Conservation (phyloP, 2,329 filamentous ascomycete species). For the Monosporascus cannonballus region DNA sequence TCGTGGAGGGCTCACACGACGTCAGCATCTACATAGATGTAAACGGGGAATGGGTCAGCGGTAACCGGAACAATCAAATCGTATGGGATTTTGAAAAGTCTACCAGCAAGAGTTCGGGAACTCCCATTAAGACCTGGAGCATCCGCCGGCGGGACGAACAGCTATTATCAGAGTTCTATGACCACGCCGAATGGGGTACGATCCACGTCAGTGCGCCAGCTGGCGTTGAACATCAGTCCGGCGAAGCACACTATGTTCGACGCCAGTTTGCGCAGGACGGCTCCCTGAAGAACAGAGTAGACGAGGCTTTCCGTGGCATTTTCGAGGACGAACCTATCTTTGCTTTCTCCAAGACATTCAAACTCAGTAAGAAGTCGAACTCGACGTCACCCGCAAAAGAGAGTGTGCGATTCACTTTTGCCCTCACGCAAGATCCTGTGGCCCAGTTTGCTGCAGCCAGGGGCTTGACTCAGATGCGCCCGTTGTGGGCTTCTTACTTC, state of each 20-base stretch:
- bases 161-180: conserved; percentile 66
- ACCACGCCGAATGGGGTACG: conserved; percentile 79
- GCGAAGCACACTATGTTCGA: conserved; percentile 59
- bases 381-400: conserved; percentile 29
- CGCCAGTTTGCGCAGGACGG: conserved; percentile 64
- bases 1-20: conserved; percentile 60
- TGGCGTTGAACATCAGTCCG: conserved; percentile 63
- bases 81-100: conserved; percentile 58
- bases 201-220: conserved; percentile 69
- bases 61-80: conserved; percentile 62
- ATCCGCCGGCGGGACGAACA: conserved; percentile 55
- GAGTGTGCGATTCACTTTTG: conserved; percentile 67
- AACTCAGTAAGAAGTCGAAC: conserved; percentile 32
- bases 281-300: conserved; percentile 58
- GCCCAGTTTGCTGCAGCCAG: conserved; percentile 73
- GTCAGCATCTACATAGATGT: conserved; percentile 62
- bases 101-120: conserved; percentile 22
- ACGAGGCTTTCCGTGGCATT: conserved; percentile 61
- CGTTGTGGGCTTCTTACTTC: conserved; percentile 76
- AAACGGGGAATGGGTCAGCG: conserved; percentile 78
- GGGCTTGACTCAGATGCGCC: conserved; percentile 71
- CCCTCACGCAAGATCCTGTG: conserved; percentile 71
- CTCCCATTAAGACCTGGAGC: conserved; percentile 58
- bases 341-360: conserved; percentile 66
- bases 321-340: conserved; percentile 78